Evolutionary conservation across 2,329 filamentous ascomycete genomes (phyloP).

Genomic region (Leptographium flavum): DNA sequence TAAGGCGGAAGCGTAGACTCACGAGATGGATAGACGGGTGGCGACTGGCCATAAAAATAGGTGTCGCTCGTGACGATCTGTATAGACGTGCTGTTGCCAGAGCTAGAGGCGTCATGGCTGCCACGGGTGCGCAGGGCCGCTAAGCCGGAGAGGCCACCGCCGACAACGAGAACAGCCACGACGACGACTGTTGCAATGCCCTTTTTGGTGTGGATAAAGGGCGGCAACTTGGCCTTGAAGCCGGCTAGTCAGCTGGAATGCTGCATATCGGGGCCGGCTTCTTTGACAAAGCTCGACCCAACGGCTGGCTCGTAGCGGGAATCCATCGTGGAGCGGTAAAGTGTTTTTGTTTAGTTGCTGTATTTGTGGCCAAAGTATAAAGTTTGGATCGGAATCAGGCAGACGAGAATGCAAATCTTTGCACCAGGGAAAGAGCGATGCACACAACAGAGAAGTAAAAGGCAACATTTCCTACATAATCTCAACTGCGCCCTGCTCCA

Average conservation of each 20-base stretch:
- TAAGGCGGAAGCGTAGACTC: conserved; percentile 15
- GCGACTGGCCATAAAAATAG: conserved; percentile 35
- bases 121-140: conserved; percentile 16
- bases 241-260: conserved; percentile 15
- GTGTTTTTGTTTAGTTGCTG: too few relatives aligned
- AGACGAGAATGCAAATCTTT: too few relatives aligned
- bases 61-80: conserved; percentile 24
- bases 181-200: conserved; percentile 15
- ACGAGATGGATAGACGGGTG: conserved; percentile 37
- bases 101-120: neutral
- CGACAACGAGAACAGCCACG: conserved; percentile 18
- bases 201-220: conserved; percentile 17
- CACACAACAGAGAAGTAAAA: neutral
- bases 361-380: too few relatives aligned
- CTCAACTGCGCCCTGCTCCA: too few relatives aligned
- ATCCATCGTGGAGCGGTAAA: neutral
- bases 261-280: neutral
- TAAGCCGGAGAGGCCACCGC: conserved; percentile 20
- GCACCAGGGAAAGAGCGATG: neutral
- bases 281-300: neutral
- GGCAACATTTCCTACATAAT: neutral
- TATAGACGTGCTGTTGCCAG: neutral
- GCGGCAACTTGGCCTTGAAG: conserved; percentile 11
- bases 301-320: neutral
- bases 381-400: too few relatives aligned